A percentile compares a stretch with the other conserved stretches of the same genome.
Evolutionary conservation across 2,329 filamentous ascomycete species (phyloP).

Genomic region (Penicillium concentricum): DNA sequence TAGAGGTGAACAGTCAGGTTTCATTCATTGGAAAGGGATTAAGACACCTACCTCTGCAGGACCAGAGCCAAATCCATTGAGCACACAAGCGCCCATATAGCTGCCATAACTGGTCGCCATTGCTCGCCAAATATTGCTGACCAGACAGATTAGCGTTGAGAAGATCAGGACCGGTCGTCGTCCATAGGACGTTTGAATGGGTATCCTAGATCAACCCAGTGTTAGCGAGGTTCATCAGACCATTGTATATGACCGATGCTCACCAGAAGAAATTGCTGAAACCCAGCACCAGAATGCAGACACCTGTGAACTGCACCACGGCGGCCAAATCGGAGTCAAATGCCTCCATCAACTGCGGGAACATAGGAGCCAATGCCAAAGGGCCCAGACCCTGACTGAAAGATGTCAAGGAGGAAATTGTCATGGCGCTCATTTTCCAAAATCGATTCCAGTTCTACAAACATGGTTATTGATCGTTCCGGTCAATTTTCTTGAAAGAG

Average conservation of each 20-base stretch:
- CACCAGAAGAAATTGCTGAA: constrained; percentile 63
- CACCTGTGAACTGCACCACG: constrained; percentile 58
- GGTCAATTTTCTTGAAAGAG: background rate
- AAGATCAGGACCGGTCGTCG: constrained; percentile 54
- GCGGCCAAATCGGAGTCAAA: constrained; percentile 55
- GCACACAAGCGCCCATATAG: constrained; percentile 63
- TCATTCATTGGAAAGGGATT: background rate
- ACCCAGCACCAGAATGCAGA: constrained; percentile 57
- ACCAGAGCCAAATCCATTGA: constrained; percentile 63
- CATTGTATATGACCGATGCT: constrained; percentile 1
- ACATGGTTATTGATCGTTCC: background rate
- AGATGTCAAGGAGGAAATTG: constrained; percentile 46
- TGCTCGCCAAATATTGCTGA: constrained; percentile 58
- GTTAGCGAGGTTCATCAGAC: background rate
- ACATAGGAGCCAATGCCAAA: constrained; percentile 58
- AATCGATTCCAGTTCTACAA: constrained; percentile 46
- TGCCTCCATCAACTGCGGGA: constrained; percentile 56
- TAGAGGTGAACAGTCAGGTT: constrained; percentile 8
- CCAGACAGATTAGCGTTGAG: constrained; percentile 54
- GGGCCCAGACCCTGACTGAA: constrained; percentile 58
- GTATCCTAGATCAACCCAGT: constrained; percentile 45
- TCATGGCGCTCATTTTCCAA: constrained; percentile 53
- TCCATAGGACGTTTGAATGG: constrained; percentile 56
- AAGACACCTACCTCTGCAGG: constrained; percentile 51
- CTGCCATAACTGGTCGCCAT: constrained; percentile 57